phyloP scores from a whole-genome alignment of 78 protist genomes.

The Thecamonas trahens region DNA sequence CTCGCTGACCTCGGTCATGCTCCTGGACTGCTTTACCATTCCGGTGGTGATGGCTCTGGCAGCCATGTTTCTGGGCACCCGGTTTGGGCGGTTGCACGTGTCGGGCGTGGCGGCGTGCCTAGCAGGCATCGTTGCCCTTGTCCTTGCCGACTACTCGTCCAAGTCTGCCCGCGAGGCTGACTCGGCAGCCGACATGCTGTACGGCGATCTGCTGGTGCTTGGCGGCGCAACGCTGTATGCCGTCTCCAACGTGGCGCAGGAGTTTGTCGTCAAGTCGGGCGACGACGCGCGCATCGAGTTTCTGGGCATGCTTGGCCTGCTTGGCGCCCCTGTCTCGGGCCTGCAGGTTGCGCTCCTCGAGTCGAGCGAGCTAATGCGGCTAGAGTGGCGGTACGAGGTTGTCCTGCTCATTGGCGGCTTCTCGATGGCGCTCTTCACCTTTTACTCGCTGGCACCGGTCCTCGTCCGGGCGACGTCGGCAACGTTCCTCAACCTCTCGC shows the following conservation, averaged over 20 bases:
- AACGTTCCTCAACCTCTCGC: constrained; percentile 68
- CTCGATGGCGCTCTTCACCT: constrained; percentile 42
- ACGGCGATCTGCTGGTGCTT: constrained; percentile 51
- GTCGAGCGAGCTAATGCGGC: no score
- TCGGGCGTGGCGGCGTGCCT: constrained; percentile 37
- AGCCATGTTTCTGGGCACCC: constrained; percentile 25
- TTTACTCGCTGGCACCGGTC: constrained; percentile 59
- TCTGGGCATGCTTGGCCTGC: constrained; percentile 26
- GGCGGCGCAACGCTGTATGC: constrained; percentile 45
- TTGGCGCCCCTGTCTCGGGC: not conserved
- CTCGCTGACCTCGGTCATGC: constrained; percentile 24
- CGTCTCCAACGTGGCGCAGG: constrained; percentile 70
- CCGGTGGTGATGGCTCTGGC: constrained; percentile 59
- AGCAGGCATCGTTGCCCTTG: constrained; percentile 46
- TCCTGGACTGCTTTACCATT: constrained; percentile 62
- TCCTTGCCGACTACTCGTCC: constrained; percentile 21
- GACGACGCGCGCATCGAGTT: not conserved
- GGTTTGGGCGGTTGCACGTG: constrained; percentile 37
- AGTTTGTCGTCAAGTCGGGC: constrained; percentile 42
- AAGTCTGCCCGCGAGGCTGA: not conserved
- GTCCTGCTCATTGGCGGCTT: constrained; percentile 41
- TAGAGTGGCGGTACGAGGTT: no score
- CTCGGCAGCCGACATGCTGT: constrained; percentile 26
- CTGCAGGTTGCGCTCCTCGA: no score
- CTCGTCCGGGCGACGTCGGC: constrained; percentile 49